Evolutionary conservation across 345 rosid species (phyloP).

Genomic region (Eucalyptus caleyi): DNA sequence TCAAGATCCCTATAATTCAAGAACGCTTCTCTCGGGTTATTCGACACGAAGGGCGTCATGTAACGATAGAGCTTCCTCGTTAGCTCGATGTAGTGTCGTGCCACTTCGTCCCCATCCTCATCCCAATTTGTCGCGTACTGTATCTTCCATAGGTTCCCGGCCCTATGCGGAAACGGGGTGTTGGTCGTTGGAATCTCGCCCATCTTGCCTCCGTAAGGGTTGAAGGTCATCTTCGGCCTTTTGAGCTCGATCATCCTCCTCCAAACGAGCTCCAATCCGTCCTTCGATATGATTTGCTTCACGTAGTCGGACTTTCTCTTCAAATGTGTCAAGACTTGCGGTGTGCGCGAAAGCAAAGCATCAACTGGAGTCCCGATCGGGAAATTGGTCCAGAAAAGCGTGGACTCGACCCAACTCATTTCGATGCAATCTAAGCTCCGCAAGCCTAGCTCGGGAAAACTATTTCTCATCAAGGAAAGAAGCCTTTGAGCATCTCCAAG

Average conservation of each 20-base stretch:
- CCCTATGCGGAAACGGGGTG: constrained; percentile 43
- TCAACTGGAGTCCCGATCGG: background rate
- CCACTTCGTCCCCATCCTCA: constrained; percentile 4
- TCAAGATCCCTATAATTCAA: constrained; percentile 65
- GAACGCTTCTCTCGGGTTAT: constrained; percentile 36
- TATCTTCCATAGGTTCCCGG: constrained; percentile 26
- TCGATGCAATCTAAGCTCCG: no score
- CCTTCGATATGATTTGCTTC: constrained; percentile 8
- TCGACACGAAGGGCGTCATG: constrained; percentile 50
- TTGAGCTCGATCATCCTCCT: background rate
- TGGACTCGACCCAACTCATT: background rate
- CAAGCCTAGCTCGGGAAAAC: background rate
- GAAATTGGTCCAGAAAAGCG: constrained; percentile 12
- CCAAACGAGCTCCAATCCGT: constrained; percentile 10
- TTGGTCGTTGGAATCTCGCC: constrained; percentile 14
- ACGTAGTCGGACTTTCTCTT: no score
- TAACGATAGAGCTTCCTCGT: constrained; percentile 24
- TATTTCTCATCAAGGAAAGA: background rate
- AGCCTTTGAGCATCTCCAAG: constrained; percentile 19
- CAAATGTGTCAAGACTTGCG: background rate
- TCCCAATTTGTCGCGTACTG: constrained; percentile 26
- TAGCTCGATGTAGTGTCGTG: constrained; percentile 7
- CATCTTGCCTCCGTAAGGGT: constrained; percentile 52
- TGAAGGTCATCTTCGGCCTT: constrained; percentile 7
- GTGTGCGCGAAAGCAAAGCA: constrained; percentile 8